phyloP scores from a whole-genome alignment of 2,329 filamentous ascomycete genomes.

The Exophiala sideris region DNA sequence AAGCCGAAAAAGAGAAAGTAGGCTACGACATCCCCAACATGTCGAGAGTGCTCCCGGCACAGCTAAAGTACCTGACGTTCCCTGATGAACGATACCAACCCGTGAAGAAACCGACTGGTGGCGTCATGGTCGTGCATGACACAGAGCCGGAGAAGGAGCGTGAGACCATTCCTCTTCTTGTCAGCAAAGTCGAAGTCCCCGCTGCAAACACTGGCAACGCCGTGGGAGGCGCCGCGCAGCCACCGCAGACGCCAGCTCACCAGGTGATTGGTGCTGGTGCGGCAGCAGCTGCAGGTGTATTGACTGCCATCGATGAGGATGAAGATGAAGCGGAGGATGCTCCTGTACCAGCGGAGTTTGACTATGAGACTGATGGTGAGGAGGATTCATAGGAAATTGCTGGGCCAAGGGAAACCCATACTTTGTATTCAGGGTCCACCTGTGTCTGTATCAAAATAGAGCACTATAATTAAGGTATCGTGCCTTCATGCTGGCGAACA shows the following conservation, averaged over 20 bases:
- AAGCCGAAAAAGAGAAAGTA: conserved; percentile 90
- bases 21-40: conserved; percentile 97
- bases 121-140: conserved; percentile 86
- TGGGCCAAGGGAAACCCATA: no score
- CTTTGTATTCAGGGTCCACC: no score
- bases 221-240: conserved; percentile 25
- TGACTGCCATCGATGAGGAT: conserved; percentile 80
- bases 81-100: conserved; percentile 86
- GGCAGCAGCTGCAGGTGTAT: conserved; percentile 70
- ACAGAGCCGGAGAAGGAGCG: conserved; percentile 75
- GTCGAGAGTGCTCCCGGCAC: conserved; percentile 85
- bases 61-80: conserved; percentile 96
- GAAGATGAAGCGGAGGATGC: conserved; percentile 49
- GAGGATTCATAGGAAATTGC: neutral
- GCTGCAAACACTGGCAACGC: conserved; percentile 28
- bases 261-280: conserved; percentile 51
- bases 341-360: conserved; percentile 46
- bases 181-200: conserved; percentile 63
- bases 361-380: conserved; percentile 42
- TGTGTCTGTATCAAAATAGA: no score
- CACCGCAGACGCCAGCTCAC: conserved; percentile 28
- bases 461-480: no score
- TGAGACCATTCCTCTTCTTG: conserved; percentile 81
- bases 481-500: no score
- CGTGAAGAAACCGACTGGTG: conserved; percentile 90